A percentile compares a stretch with the other conserved stretches of the same genome.
Conservation (phyloP, 495 filamentous ascomycete species). For the Neurospora pannonica region DNA sequence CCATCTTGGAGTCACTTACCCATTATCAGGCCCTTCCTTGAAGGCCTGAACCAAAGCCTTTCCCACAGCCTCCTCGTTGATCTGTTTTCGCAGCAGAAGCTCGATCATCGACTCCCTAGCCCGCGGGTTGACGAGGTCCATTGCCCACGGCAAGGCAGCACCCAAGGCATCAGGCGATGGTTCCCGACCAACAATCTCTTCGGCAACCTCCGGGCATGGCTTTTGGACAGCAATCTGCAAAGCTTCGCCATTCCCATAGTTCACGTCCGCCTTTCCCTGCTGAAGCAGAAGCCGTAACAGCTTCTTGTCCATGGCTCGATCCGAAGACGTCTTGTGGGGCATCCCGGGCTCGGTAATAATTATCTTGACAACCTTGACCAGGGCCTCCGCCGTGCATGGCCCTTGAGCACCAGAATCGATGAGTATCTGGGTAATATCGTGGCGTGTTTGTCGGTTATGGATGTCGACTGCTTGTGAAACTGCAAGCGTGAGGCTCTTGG, state of each 20-base stretch:
- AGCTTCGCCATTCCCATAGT: slow-evolving; percentile 24
- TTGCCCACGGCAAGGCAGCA: slow-evolving; percentile 16
- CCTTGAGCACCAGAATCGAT: slow-evolving; percentile 16
- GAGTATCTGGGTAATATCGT: slow-evolving; percentile 10
- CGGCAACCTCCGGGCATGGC: slow-evolving; percentile 19
- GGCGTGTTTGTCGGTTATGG: slow-evolving; percentile 5
- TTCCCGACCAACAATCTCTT: slow-evolving; percentile 22
- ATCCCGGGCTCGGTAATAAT: slow-evolving; percentile 1
- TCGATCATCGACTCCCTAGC: background rate
- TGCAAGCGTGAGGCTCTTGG: slow-evolving; percentile 11
- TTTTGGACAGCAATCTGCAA: slow-evolving; percentile 27
- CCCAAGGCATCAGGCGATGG: slow-evolving; percentile 21
- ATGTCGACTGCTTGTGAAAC: slow-evolving; percentile 17
- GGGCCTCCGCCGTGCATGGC: slow-evolving; percentile 14
- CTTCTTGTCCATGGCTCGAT: slow-evolving; percentile 15
- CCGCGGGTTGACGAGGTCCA: slow-evolving; percentile 12
- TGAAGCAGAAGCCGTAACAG: slow-evolving; percentile 27
- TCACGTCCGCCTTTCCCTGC: slow-evolving; percentile 33
- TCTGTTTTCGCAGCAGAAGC: slow-evolving; percentile 14
- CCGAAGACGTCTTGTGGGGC: background rate
- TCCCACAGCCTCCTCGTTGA: slow-evolving; percentile 20
- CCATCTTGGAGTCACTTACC: slow-evolving; percentile 6
- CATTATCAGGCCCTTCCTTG: slow-evolving; percentile 16
- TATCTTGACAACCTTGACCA: slow-evolving; percentile 13
- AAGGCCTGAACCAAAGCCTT: slow-evolving; percentile 26